A percentile compares a stretch with the other conserved stretches of the same genome.
These are phyloP conservation scores for Claviceps sp. DNA, from an alignment of 2,329 filamentous ascomycete genomes.

Conservation along the genomic window DNA sequence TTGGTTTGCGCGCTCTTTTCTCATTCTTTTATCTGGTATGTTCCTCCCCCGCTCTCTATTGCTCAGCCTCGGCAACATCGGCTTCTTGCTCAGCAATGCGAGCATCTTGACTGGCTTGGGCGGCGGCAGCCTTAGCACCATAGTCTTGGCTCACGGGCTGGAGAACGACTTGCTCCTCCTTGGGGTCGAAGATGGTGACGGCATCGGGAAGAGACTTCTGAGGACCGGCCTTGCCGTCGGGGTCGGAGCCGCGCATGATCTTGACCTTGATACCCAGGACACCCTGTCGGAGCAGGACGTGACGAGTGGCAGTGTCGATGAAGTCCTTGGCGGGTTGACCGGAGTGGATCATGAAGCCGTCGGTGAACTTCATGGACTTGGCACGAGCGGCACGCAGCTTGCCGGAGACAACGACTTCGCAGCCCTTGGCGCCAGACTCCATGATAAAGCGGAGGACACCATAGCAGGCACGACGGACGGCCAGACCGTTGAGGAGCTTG, in stretches of 20 bases:
- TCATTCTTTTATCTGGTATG: neutral
- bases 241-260: conserved; percentile 99
- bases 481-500: conserved; percentile 99
- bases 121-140: conserved; percentile 76
- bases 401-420: conserved; percentile 97
- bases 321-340: conserved; percentile 99
- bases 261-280: conserved; percentile 99
- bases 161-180: conserved; percentile 93
- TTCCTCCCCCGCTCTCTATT: conserved; percentile 19
- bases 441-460: conserved; percentile 99
- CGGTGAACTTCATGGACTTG: conserved; percentile 99
- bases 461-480: conserved; percentile 97
- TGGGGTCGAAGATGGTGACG: conserved; percentile 99
- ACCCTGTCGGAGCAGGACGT: conserved; percentile 99
- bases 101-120: conserved; percentile 50
- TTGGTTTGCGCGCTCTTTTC: neutral
- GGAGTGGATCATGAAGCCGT: conserved; percentile 99
- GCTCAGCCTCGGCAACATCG: conserved; percentile 33
- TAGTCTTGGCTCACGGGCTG: conserved; percentile 98
- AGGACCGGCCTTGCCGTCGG: conserved; percentile 96
- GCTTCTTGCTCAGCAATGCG: conserved; percentile 44
- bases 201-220: conserved; percentile 96
- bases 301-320: conserved; percentile 95
- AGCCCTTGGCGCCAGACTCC: conserved; percentile 99
- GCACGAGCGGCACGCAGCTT: conserved; percentile 98